Evolutionary conservation across 805 yeast genomes (phyloP), one percentile per base, ranked within the genome.

Genomic region (Metschnikowia peoriensis): DNA sequence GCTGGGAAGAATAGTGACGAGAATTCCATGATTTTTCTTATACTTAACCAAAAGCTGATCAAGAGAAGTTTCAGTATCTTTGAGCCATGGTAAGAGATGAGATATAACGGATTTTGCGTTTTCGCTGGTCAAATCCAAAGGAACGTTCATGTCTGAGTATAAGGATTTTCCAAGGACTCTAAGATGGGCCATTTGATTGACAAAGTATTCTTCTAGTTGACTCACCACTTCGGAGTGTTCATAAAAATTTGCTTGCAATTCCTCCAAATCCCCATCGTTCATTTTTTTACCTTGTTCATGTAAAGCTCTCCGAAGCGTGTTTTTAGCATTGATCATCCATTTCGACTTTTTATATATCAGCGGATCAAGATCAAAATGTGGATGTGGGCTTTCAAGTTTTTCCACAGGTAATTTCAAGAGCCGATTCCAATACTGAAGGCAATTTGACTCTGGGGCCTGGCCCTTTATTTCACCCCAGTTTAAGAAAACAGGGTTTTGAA

Each of bases 1-100:
- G 17, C 50, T 47, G 12, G 52, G 54, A 14, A 62, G 47, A 6
- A 70, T 37, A 0, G 73, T 69, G 6, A 72, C 64, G 15, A 70
- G 71, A 7, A 72, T 67, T 0, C 76, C 76, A 42, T 55, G 57
- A 1, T 70, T 72, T 34, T 57, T 59, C 42, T 63, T 59, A 38
- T 44, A 53, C 1, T 34, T 12, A 15, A 47, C 28, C 34, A 61
- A 50, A 37, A 45, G 28, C 14, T 35, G 43, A 17, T 22, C 35
- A 10, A 45, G 12, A 15, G 27, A 17, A 9, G 6, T 11, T 22
- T 34, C 46, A 5, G 42, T 16, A 6, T 50, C 43, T 41, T 37
- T 50, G 34, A 50, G 49, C 53, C 53, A 45, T 27, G 53, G 53
- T n/a, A 45, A 28, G 8, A 45, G 43, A 10, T 15, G 35, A 8